Evolutionary conservation across 2,329 filamentous ascomycete genomes (phyloP), one percentile per base, ranked within the genome.

Genomic region (Pseudogymnoascus sp.): DNA sequence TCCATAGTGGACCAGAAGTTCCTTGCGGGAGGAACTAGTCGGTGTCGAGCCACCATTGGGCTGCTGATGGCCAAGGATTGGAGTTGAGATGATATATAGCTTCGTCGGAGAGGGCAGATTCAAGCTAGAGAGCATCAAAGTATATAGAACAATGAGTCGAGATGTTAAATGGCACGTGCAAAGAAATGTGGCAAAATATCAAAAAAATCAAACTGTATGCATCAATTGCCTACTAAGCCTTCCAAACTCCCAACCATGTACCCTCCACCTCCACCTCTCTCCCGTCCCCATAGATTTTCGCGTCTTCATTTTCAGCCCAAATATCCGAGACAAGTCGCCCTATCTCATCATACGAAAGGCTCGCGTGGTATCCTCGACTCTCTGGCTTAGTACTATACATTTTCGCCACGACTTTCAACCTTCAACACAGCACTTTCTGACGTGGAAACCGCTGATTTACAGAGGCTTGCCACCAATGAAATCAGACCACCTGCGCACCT

Each of bases 401-500:
- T 56, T 56, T 56, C 50, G 50, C 50, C 29, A 21, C 29, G 50
- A 35, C 50, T 35, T 56, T 56, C 50, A 56, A 56, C 50, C 50
- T 56, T 56, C 6, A 56, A 56, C 50, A 35, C 50, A 33, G 29
- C 50, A 56, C 50, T 35, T 35, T 56, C 11, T 19, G 29, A 33
- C 29, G 16, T 21, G 50, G 50, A 35, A 19, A 33, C 10, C 5
- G 2, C 50, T 61, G 33, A 61, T 31, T 79, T 86, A 91, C 80
- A 91, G 78, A 62, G 87, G 88, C 83, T 91, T 91, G 72, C 88
- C 88, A 68, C 92, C 92, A 72, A 96, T 89, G 76, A 97, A 99
- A 72, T 97, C 88, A 68, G 91, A 96, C 95, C 95, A 99, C 73
- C 88, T 87, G 75, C 89, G 87, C 72, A 97, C 95, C 79, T 99